Conservation (phyloP, 1,284 basidiomycete genomes). For the Paramarasmius palmivorus region DNA sequence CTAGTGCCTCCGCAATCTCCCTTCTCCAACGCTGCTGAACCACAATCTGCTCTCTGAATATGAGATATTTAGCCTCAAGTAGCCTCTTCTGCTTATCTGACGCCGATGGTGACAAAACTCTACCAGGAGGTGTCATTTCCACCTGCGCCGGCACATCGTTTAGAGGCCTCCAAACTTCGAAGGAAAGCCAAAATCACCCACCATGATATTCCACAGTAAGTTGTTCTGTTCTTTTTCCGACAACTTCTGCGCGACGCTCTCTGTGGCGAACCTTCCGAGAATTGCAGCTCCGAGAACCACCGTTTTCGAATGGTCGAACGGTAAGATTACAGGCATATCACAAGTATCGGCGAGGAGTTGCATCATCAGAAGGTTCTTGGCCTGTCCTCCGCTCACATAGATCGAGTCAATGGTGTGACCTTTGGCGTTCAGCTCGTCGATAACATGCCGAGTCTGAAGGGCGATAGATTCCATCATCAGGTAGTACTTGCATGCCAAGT, state of each 20-base stretch:
- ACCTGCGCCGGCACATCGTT: constrained; percentile 49
- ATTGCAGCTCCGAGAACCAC: constrained; percentile 95
- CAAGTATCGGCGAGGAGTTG: constrained; percentile 88
- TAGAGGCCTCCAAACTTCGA: neutral
- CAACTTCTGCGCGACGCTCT: constrained; percentile 43
- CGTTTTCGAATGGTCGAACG: constrained; percentile 74
- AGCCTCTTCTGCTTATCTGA: constrained; percentile 67
- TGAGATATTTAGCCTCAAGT: constrained; percentile 91
- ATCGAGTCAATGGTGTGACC: constrained; percentile 87
- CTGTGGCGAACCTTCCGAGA: constrained; percentile 88
- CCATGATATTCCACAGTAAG: constrained; percentile 93
- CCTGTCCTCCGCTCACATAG: constrained; percentile 92
- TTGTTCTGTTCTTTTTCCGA: constrained; percentile 58
- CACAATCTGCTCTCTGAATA: constrained; percentile 88
- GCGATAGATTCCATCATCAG: constrained; percentile 93
- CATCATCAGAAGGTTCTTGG: constrained; percentile 84
- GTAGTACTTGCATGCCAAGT: constrained; percentile 90
- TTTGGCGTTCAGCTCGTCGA: constrained; percentile 86
- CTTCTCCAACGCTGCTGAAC: constrained; percentile 84
- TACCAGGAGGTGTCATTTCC: constrained; percentile 90
- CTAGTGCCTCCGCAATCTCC: constrained; percentile 62
- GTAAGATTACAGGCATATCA: constrained; percentile 82
- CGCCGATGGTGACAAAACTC: constrained; percentile 69
- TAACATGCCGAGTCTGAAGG: constrained; percentile 93
- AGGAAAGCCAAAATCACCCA: constrained; percentile 29